Base-by-base conservation (phyloP, 306 rosid genomes). In the Sophora flavescens region DNA sequence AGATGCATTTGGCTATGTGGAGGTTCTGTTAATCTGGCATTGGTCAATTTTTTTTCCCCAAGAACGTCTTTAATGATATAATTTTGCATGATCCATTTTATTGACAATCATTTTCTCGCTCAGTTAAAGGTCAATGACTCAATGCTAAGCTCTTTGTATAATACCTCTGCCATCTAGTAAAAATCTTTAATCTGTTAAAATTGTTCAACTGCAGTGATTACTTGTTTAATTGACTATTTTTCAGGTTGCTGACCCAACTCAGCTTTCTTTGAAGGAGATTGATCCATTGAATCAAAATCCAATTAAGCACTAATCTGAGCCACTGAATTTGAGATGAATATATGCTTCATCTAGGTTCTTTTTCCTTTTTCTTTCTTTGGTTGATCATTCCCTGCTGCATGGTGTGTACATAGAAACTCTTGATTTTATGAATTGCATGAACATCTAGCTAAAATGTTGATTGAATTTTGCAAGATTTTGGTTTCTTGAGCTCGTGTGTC, bases 361-460 rank as follows among this genome's bases (percentile, higher is more conserved):
- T 3, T 9, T 13, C 12, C 72, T 57, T 11, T 63, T 18, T 6
- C 3, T 6, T 14, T 32, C 72, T 63, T 32, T 39, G 15, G 54
- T 33, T 42, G 69, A 26, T 54, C 3, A 44, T 54, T 60, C 70
- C 68, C 74, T 4, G 58, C 50, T 53, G 82, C 65, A 52, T 80
- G 81, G 72, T 38, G 14, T 81, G 91, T 91, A 82, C 44, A 87
- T 88, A 84, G 52, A 74, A 74, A 11, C 58, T 35, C n/a, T 13
- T 74, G 45, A 62, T 78, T 70, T 63, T 76, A 79, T 69, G 61
- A 65, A 76, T 74, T 65, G 61, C 80, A 44, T 50, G 73, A 62
- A n/a, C 58, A 36, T 59, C 70, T 58, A 56, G 74, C 47, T 66
- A 33, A 67, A 57, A 28, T 57, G 61, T 26, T 56, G 53, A 48